Evolutionary conservation across 495 filamentous ascomycete genomes (phyloP).

Genomic region (Cladorrhinum samala): DNA sequence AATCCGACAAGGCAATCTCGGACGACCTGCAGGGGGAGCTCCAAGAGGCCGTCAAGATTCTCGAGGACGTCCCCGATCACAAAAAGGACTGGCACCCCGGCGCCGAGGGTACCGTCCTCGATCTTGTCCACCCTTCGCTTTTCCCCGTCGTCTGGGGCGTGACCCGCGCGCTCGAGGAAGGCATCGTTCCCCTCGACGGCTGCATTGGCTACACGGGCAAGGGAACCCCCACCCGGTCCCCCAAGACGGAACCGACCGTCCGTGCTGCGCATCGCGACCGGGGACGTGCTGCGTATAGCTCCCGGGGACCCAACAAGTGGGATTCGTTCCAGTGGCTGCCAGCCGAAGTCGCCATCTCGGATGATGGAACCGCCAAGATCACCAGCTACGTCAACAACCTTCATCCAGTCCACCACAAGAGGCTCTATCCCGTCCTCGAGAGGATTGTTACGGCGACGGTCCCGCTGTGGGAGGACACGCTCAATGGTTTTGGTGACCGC

Average conservation of each 20-base stretch:
- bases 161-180: constrained; percentile 37
- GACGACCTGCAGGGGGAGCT: constrained; percentile 15
- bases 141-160: constrained; percentile 54
- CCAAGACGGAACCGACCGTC: not conserved
- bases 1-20: constrained; percentile 24
- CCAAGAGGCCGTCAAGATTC: constrained; percentile 8
- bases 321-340: constrained; percentile 55
- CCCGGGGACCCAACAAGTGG: constrained; percentile 15
- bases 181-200: constrained; percentile 34
- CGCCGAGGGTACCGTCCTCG: constrained; percentile 48
- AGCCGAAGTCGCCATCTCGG: constrained; percentile 41
- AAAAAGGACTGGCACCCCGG: constrained; percentile 55
- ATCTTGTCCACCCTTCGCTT: constrained; percentile 57
- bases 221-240: constrained; percentile 24
- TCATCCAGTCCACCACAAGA: constrained; percentile 40
- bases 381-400: constrained; percentile 61
- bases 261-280: not conserved
- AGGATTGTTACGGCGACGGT: constrained; percentile 42
- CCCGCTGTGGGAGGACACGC: constrained; percentile 43
- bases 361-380: constrained; percentile 54
- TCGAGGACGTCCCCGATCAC: constrained; percentile 42
- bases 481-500: constrained; percentile 11
- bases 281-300: not conserved
- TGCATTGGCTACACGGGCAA: constrained; percentile 36
- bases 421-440: constrained; percentile 49